Evolutionary conservation across 148 eudicot genomes (phyloP), one percentile per base, ranked within the genome.

Genomic region (Limonium bicolor): DNA sequence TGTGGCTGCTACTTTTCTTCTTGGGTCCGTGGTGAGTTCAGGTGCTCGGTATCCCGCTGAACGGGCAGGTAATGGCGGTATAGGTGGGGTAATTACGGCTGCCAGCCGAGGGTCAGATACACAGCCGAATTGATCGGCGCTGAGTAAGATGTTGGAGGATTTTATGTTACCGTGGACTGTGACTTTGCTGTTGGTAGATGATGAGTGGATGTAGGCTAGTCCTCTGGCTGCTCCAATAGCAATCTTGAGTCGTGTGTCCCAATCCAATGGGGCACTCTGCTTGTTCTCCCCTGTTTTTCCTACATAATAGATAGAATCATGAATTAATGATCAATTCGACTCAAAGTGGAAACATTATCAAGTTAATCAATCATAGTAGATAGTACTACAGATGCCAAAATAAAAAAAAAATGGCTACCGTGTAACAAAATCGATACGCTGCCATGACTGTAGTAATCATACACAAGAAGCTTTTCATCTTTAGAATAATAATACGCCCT

Each of bases 401-500:
- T 7, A 8, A 6, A 24, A 43, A 25, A 14, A 6, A 31, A 43
- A 21, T 9, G 23, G 36, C 19, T 67, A 67, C 72, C 72, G 21
- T 67, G 72, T n/a, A 67, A 48, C 0, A 52, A 28, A 6, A 67
- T 33, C 36, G 72, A 67, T n/a, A 67, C 31, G 53, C 72, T 67
- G 7, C 72, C 72, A 56, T 28, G 28, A 33, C 58, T 6, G 51
- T 55, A 33, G 43, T 67, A 67, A 61, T 67, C 72, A 41, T 21
- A 77, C 3, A 77, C 76, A 51, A 77, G 29, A 55, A 77, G 54
- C 26, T 73, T 77, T 69, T 77, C 84, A 55, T 72, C 79, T 41
- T 72, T 69, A 0, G 84, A 69, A 38, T 35, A 77, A 48, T 77
- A 77, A 32, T 50, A 77, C 17, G 79, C 84, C 35, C 79, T 60